Evolutionary conservation across 1,284 basidiomycete species (phyloP), one percentile per base, ranked within the genome.

Genomic region (Moniliella sp.): DNA sequence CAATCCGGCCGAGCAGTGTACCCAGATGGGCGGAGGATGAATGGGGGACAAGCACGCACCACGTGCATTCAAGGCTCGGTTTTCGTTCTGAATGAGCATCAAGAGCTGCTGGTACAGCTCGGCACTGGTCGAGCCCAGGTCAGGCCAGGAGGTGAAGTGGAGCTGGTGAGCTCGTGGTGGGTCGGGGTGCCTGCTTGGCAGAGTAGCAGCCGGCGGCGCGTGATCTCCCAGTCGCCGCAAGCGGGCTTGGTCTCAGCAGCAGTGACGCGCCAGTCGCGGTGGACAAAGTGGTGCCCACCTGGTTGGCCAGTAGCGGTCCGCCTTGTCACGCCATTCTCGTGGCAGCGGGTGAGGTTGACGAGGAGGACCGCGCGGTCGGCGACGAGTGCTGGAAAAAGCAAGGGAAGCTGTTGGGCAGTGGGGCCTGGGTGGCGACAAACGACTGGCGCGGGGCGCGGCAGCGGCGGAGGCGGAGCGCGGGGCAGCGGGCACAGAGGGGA

Each of bases 401-500:
- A 3, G 67, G 64, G 56, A 76, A 88, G 0, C 88, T 94, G n/a
- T 77, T 70, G 4, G 78, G 76, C 15, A 93, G 63, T 0, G 88
- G 88, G 0, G 88, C 88, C 61, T 97, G 88, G 1, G 84, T 88
- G 1, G 83, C 86, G 37, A 97, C 88, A 55, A 86, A 97, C 26
- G 42, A 31, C n/a, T 35, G 21, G 11, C 12, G 28, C 75, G 63
- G 23, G 9, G 8, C 10, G n/a, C 9, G n/a, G 16, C 28, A 29
- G 4, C 37, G 35, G 1, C 25, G 33, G 10, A 1, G 27, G 4
- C n/a, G 4, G 28, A 30, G 29, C 2, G 21, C n/a, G n/a, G n/a
- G n/a, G n/a, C n/a, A n/a, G n/a, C n/a, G n/a, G n/a, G n/a, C n/a
- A n/a, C n/a, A n/a, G n/a, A n/a, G 32, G 23, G 18, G 28, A 33